Conservation (phyloP, 2,329 filamentous ascomycete species). For the Chrysoporthe puriensis region DNA sequence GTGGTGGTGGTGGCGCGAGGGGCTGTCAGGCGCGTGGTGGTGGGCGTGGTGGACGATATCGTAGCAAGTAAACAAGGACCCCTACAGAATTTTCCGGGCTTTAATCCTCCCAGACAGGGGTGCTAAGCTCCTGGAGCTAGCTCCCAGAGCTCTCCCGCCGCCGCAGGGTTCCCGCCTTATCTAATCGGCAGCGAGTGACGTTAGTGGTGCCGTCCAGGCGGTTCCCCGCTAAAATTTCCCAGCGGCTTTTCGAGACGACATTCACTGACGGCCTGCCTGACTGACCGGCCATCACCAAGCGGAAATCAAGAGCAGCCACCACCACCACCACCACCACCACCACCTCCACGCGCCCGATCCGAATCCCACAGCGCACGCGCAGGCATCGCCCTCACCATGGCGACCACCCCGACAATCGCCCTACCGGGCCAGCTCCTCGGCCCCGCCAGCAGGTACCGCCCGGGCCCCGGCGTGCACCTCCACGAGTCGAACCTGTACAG, state of each 20-base stretch:
- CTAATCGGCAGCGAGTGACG: neutral
- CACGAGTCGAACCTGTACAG: constrained; percentile 75
- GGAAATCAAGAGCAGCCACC: neutral
- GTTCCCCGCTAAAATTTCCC: neutral
- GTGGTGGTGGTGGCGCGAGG: too few relatives aligned
- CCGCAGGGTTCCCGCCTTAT: neutral
- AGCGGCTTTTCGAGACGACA: neutral
- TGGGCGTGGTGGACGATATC: neutral
- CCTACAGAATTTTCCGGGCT: neutral
- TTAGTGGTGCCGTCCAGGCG: neutral
- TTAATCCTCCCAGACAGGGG: neutral
- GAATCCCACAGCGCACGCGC: too few relatives aligned
- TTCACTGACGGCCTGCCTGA: neutral
- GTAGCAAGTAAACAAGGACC: neutral
- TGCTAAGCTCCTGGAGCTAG: neutral
- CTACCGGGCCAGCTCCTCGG: constrained; percentile 85
- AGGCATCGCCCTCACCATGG: neutral
- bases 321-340: neutral
- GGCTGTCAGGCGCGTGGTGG: neutral
- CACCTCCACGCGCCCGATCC: neutral
- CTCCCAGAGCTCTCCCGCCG: neutral
- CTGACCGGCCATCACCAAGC: neutral
- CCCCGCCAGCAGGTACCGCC: constrained; percentile 64
- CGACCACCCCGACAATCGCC: constrained; percentile 50
- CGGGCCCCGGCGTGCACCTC: constrained; percentile 85